Evolutionary conservation across 371 early-diverging fungal species (phyloP).

Genomic region (Saksenaea vasiformis): DNA sequence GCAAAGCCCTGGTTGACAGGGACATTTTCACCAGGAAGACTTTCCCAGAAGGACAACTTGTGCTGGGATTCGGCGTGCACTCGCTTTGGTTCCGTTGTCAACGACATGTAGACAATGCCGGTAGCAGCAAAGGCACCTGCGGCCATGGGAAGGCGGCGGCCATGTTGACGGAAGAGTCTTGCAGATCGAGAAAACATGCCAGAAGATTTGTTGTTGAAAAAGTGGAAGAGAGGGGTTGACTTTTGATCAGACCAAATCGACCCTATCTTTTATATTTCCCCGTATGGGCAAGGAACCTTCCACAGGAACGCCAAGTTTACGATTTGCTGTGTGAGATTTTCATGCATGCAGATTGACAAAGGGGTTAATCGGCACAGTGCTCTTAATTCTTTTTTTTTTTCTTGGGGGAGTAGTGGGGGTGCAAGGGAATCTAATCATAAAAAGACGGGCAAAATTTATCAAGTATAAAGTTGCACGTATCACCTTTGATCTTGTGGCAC

Average conservation of each 20-base stretch:
- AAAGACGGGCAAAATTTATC: not conserved
- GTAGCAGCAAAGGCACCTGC: constrained; percentile 39
- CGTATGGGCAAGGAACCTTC: constrained; percentile 1
- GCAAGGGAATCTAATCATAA: not conserved
- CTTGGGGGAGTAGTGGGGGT: not conserved
- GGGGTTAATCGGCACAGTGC: constrained; percentile 5
- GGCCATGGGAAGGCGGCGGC: constrained; percentile 27
- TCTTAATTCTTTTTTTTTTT: constrained; percentile 4
- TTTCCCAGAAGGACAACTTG: constrained; percentile 43
- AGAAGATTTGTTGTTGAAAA: not conserved
- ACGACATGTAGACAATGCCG: constrained; percentile 29
- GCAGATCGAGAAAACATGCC: constrained; percentile 41
- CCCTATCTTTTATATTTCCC: constrained; percentile 1
- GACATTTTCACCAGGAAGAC: constrained; percentile 47
- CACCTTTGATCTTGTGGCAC: constrained; percentile 2
- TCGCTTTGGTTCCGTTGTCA: constrained; percentile 21
- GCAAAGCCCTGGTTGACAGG: constrained; percentile 49
- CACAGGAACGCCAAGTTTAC: constrained; percentile 4
- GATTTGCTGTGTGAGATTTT: constrained; percentile 7
- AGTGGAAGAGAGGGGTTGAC: constrained; percentile 3
- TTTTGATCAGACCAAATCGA: not conserved
- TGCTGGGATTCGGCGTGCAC: constrained; percentile 45
- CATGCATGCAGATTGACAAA: constrained; percentile 5
- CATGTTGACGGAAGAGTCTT: constrained; percentile 28
- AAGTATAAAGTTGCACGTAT: not conserved